A percentile compares a stretch with the other conserved stretches of the same genome.
These are phyloP conservation scores for Lachancea quebecensis DNA, from an alignment of 805 yeast genomes.

Conservation along the genomic window DNA sequence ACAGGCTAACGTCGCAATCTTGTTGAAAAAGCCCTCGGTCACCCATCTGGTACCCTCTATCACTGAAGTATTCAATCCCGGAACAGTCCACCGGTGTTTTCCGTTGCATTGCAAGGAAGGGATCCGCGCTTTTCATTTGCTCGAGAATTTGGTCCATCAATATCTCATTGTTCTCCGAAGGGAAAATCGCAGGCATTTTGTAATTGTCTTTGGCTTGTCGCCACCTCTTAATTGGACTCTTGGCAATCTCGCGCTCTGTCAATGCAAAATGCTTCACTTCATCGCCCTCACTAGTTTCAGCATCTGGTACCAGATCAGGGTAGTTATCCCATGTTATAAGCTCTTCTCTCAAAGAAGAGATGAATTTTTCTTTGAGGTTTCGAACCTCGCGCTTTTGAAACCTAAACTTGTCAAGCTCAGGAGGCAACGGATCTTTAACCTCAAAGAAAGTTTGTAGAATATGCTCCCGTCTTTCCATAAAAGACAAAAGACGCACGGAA, in stretches of 20 bases:
- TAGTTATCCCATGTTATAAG: constrained; percentile 6
- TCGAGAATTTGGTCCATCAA: not conserved
- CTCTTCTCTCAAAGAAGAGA: constrained; percentile 4
- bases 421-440: constrained; percentile 3
- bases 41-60: not conserved
- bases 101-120: not conserved
- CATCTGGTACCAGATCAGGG: not conserved
- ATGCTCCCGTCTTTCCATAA: constrained; percentile 7
- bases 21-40: constrained; percentile 1
- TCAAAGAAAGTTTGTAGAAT: constrained; percentile 1
- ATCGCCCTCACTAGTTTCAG: not conserved
- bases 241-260: not conserved
- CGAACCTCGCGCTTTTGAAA: constrained; percentile 5
- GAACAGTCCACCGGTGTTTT: not conserved
- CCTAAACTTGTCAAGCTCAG: not conserved
- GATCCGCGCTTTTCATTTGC: not conserved
- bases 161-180: not conserved
- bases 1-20: constrained; percentile 1
- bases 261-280: not conserved
- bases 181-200: not conserved
- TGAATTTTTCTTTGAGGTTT: constrained; percentile 7
- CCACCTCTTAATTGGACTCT: not conserved
- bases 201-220: not conserved
- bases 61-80: not conserved
- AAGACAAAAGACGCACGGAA: constrained; percentile 6